Base-by-base conservation (phyloP, 2,329 filamentous ascomycete species). In the Boeremia lycopersici region DNA sequence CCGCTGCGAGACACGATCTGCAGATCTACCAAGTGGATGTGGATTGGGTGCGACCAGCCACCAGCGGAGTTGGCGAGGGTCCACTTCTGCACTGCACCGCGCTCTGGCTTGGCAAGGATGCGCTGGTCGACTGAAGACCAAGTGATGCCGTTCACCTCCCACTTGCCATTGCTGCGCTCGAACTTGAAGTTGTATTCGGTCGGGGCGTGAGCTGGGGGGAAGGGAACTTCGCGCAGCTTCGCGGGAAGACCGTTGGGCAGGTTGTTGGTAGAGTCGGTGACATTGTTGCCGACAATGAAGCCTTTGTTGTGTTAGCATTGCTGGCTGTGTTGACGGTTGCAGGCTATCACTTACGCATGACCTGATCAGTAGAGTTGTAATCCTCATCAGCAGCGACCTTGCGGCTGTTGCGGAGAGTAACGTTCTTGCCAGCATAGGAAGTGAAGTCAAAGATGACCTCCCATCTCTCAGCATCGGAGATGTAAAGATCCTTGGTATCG, bases 11-110 rank as follows among this genome's bases (percentile, higher is more conserved):
- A 74, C 15, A 85, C 62, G 41, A 86, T 77, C 52, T 81, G 78
- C 69, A 86, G 82, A 62, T 86, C 83, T 48, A 87, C 78, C 1
- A 86, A 75, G 62, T 86, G 84, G 43, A 86, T 79, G 68, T 86
- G 84, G 26, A 78, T 71, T 0, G 82, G 83, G 59, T 86, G 83
- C 2, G 78, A 77, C 72, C 81, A 82, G 19, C 78, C 79, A n/a
- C 80, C 81, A 6, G 74, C 76, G 25, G 69, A 73, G 65, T 86
- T 85, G 52, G 78, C 55, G 2, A 76, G 60, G 15, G 65, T 60
- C 74, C 74, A 76, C 12, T 73, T 66, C 53, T 76, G 73, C n/a
- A 72, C 64, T 1, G 63, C 56, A n/a, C 74, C 74, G 19, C 71
- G 68, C 17, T 59, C 52, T 2, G 73, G 72, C 47, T 70, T 71